Evolutionary conservation across 2,329 filamentous ascomycete genomes (phyloP), one percentile per base, ranked within the genome.

Genomic region (Harringtonia lauricola): DNA sequence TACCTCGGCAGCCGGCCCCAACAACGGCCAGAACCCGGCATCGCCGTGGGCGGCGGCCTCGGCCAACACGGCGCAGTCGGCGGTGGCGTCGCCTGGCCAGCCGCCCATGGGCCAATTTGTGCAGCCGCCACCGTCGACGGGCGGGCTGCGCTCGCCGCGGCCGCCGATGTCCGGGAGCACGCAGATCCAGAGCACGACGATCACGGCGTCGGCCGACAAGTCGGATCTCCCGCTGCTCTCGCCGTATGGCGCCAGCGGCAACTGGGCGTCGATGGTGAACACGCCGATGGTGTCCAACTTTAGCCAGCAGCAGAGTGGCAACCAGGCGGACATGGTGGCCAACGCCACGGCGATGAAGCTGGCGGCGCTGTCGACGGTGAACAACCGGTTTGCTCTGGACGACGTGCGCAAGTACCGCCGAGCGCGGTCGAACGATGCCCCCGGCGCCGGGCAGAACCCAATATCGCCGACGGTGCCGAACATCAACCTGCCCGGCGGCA

Each of bases 291-390:
- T 90, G 6, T 69, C 86, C 34, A 90, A 81, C 52, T 98, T 96
- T 63, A 82, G 74, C 50, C 49, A 74, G 64, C 55, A 81, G 77
- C 64, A 74, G 52, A 40, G 44, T 31, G 65, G 65, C 33, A 70
- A 69, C 38, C 89, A 95, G 61, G 89, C 88, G 15, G 92, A 98
- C 57, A 96, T 96, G 90, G 84, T 98, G 46, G 92, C 92, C 47
- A 98, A 96, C 59, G 92, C 92, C 22, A 96, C 92, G 15, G 92
- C 92, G 19, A 98, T 98, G 92, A 98, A 98, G 64, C 76, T 98
- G 41, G 92, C 92, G 37, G 92, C 92, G 17, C 71, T 98, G 37
- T 96, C 90, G 6, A 98, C 92, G 3, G 92, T 98, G 40, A 98
- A 96, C 69, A 98, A 96, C 63, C 85, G 92, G 35, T 95, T 98